Evolutionary conservation across 2,329 filamentous ascomycete genomes (phyloP).

Genomic region (Blastomyces silverae): DNA sequence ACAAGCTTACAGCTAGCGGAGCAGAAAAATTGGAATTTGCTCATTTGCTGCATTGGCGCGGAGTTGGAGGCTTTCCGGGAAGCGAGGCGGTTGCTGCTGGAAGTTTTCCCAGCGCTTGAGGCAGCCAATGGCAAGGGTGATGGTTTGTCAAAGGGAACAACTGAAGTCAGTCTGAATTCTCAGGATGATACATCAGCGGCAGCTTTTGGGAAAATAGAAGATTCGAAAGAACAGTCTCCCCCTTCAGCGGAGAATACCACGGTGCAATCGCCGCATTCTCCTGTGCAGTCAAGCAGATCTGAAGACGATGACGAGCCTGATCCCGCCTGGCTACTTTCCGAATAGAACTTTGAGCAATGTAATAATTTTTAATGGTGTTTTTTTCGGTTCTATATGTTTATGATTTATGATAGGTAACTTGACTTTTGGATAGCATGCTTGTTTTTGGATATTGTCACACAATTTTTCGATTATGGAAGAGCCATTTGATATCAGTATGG

Average conservation of each 20-base stretch:
- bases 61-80: slow-evolving; percentile 52
- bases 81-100: slow-evolving; percentile 34
- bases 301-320: slow-evolving; percentile 41
- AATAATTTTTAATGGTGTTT: not conserved
- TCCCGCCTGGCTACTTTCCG: slow-evolving; percentile 39
- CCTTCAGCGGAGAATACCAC: not conserved
- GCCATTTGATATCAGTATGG: not conserved
- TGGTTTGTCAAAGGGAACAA: slow-evolving; percentile 1
- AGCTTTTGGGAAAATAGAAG: not conserved
- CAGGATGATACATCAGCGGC: not conserved
- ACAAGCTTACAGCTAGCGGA: slow-evolving; percentile 47
- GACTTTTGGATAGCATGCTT: not conserved
- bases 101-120: slow-evolving; percentile 27
- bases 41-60: slow-evolving; percentile 56
- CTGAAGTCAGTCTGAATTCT: not conserved
- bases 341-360: not conserved
- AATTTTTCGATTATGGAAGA: not conserved
- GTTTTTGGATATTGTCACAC: not conserved
- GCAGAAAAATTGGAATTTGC: slow-evolving; percentile 52
- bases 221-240: not conserved
- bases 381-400: not conserved
- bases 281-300: slow-evolving; percentile 22
- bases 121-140: slow-evolving; percentile 8
- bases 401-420: not conserved
- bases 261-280: not conserved